These are phyloP conservation scores for Pinus albicaulis DNA, from an alignment of 75 land plant species.

Conservation along the genomic window DNA sequence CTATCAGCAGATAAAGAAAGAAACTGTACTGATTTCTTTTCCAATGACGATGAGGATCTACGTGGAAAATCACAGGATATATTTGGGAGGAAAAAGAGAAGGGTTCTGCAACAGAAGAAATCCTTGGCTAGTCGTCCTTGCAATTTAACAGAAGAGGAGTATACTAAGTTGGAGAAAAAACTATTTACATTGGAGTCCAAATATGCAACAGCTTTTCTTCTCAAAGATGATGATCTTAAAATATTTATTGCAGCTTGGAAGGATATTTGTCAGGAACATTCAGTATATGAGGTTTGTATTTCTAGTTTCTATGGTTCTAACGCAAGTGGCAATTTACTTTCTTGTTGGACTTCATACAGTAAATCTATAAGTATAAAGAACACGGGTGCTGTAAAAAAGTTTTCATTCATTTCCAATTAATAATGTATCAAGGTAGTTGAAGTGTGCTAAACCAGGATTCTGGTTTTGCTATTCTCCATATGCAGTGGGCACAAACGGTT, in stretches of 20 bases:
- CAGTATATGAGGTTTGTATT: no score
- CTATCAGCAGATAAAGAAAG: conserved; percentile 13
- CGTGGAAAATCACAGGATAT: conserved; percentile 1
- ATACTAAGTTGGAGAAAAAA: background rate
- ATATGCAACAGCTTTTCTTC: background rate
- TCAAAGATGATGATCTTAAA: conserved; percentile 15
- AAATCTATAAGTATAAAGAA: no score
- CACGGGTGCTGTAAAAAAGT: no score
- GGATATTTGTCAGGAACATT: conserved; percentile 43
- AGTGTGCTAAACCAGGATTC: no score
- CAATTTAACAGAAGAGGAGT: background rate
- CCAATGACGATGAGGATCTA: background rate
- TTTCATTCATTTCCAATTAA: no score
- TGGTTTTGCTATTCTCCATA: background rate
- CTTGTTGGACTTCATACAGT: no score
- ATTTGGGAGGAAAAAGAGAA: conserved; percentile 1
- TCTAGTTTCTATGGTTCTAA: no score
- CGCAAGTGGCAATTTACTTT: no score
- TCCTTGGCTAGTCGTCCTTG: background rate
- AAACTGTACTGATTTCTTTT: background rate
- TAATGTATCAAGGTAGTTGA: no score
- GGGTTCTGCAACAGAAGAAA: background rate
- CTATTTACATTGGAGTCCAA: background rate
- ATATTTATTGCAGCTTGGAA: conserved; percentile 65
- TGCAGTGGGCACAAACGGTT: background rate